Evolutionary conservation across 2,329 filamentous ascomycete species (phyloP), one percentile per base, ranked within the genome.

Genomic region (Ophiostoma novo-ulmi): DNA sequence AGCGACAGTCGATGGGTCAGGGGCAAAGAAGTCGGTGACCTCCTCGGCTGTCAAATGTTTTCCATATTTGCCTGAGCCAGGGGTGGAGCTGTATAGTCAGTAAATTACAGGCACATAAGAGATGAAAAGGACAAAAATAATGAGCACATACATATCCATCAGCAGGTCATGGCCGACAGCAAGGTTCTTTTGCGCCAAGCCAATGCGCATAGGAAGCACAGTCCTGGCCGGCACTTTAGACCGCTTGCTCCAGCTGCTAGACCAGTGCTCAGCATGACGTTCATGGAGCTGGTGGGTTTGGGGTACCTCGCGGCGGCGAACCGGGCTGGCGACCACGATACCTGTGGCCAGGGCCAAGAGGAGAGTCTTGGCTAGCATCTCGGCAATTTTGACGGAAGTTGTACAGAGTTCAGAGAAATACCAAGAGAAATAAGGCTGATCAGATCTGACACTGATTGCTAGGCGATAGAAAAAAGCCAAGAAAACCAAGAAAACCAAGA

Each of bases 21-120:
- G 80, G 38, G 79, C 77, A 69, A 81, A 81, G 67, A 79, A 75
- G 35, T 80, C 76, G 67, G 76, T 74, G 22, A 80, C 77, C 69
- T 81, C 77, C 13, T 78, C 74, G 7, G 76, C 68, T 6, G 76
- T 78, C 75, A 79, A 77, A 72, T 80, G 78, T 66, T 81, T 8
- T 3, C 64, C 36, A 41, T 66, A 72, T 20, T 38, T 64, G 61
- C 31, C 20, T 8, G 61, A 36, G 14, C 61, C 61, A 14, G 61
- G 61, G 17, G 61, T 64, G 10, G 61, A 36, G 35, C 61, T 64
- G 17, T 2, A n/a, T n/a, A 17, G 35, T 64, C n/a, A 64, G 35
- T 64, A n/a, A n/a, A 35, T 10, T 7, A 20, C 17, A 38, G 35
- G 10, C 5, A 3, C 11, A 20, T 4, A 20, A 20, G 35, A 20